Evolutionary conservation across 192 early-diverging fungal species (phyloP), one percentile per base, ranked within the genome.

Genomic region (Phycomyces nitens): DNA sequence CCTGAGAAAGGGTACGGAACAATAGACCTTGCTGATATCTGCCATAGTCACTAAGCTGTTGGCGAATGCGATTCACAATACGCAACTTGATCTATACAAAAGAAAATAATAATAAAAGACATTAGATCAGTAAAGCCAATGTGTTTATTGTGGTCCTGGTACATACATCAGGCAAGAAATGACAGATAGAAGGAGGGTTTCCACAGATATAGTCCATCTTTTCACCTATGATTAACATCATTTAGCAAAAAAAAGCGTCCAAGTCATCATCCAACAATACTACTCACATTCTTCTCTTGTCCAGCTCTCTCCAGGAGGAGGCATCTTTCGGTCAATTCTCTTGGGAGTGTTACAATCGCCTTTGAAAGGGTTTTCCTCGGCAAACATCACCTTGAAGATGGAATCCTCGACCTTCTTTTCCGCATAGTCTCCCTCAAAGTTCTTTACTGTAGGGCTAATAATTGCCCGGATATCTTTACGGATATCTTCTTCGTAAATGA

Each of bases 181-280:
- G 75, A 60, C 82, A 84, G 59, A 84, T 78, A 34, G 80, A 77
- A 18, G 82, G 82, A 23, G 82, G 82, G 64, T 84, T 84, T 18
- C 82, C 82, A 60, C 82, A 84, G 55, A 81, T 76, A 58, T 81
- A 84, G 40, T 81, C 80, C 77, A 80, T 80, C 23, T 77, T 74
- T 24, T 71, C 60, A 44, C 71, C 71, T 72, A 43, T 10, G 51
- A 38, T 56, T 10, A n/a, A n/a, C n/a, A n/a, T n/a, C n/a, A n/a
- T n/a, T n/a, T n/a, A n/a, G n/a, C n/a, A n/a, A n/a, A n/a, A n/a
- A n/a, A n/a, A n/a, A n/a, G n/a, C n/a, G n/a, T n/a, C n/a, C n/a
- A n/a, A n/a, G n/a, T n/a, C n/a, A n/a, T n/a, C n/a, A n/a, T n/a
- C n/a, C n/a, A n/a, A n/a, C n/a, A n/a, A n/a, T 47, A 16, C 6